Base-by-base conservation (phyloP, 495 filamentous ascomycete genomes). In the Xylaria intraflava region DNA sequence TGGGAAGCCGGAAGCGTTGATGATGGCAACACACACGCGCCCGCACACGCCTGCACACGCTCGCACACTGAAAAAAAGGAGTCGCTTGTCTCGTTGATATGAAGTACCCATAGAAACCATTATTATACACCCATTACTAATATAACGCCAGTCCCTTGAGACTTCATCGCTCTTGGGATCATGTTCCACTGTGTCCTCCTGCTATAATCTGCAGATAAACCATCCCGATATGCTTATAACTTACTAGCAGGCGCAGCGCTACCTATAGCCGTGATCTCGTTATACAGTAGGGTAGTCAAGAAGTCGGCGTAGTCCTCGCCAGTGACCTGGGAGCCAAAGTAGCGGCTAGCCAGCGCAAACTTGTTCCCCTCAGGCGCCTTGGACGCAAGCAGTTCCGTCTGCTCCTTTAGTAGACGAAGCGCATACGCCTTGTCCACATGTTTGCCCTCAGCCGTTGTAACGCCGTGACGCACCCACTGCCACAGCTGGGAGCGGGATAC, bases 231-330 rank as follows among this genome's bases (percentile, higher is more conserved):
- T 2, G 9, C 17, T 42, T 43, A 55, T 45, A 55, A 49, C 29
- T 95, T 96, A 16, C 89, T 82, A 55, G 88, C 89, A 39, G 83
- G 77, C 42, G 54, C 67, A 68, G 88, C 66, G 72, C 73, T 71
- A 7, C 90, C 89, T 39, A 89, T 79, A 41, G 83, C 84, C 11
- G 90, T 95, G 64, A 98, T 97, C 81, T 97, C 93, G 48, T 96
- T 89, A 65, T 98, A 98, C 41, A 98, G 74, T 65, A 98, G 69
- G 42, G 81, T 79, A 6, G 93, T 98, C 78, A 98, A 72, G 75
- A 98, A 98, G 68, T 98, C 94, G 6, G 90, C 90, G 72, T 95
- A 96, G 57, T 95, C 89, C 75, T 98, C 94, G 23, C 93, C 93
- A 6, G 91, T 97, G 19, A 97, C 86, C 81, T 98, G 93, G 36